phyloP scores from a whole-genome alignment of 208 protist genomes.

The Trypanosoma theileri region DNA sequence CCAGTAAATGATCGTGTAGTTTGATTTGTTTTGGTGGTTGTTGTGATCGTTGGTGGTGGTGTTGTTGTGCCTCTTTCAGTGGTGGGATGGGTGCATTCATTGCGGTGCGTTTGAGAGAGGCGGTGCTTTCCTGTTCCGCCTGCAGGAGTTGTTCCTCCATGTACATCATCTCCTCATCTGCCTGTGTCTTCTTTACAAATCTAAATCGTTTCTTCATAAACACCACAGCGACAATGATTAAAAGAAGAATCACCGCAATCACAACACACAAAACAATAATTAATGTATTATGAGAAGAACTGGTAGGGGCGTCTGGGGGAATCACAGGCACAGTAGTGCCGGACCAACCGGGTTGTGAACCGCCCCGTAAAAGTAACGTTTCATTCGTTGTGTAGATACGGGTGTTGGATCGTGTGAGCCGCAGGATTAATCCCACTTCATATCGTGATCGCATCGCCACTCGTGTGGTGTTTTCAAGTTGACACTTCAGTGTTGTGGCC shows the following conservation, averaged over 20 bases:
- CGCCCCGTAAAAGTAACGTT: slow-evolving; percentile 1
- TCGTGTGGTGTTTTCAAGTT: background rate
- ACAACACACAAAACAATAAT: slow-evolving; percentile 2
- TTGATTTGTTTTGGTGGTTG: no score
- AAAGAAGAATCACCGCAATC: background rate
- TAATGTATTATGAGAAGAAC: background rate
- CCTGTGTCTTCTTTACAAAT: background rate
- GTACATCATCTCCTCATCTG: slow-evolving; percentile 16
- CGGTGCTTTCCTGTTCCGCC: slow-evolving; percentile 14
- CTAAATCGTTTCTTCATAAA: slow-evolving; percentile 1
- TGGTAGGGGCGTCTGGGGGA: background rate
- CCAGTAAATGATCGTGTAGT: no score
- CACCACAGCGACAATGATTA: background rate
- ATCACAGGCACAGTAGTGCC: background rate
- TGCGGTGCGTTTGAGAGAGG: slow-evolving; percentile 8
- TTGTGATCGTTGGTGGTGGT: background rate
- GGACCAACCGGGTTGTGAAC: slow-evolving; percentile 7
- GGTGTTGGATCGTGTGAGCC: background rate
- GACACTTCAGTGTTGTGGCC: background rate
- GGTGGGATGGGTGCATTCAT: slow-evolving; percentile 8
- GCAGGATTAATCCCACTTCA: background rate
- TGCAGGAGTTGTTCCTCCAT: slow-evolving; percentile 20
- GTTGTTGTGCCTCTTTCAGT: background rate
- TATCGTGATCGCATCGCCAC: background rate
- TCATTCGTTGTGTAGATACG: background rate